Evolutionary conservation across 306 rosid species (phyloP), one percentile per base, ranked within the genome.

Genomic region (Dryas drummondii): DNA sequence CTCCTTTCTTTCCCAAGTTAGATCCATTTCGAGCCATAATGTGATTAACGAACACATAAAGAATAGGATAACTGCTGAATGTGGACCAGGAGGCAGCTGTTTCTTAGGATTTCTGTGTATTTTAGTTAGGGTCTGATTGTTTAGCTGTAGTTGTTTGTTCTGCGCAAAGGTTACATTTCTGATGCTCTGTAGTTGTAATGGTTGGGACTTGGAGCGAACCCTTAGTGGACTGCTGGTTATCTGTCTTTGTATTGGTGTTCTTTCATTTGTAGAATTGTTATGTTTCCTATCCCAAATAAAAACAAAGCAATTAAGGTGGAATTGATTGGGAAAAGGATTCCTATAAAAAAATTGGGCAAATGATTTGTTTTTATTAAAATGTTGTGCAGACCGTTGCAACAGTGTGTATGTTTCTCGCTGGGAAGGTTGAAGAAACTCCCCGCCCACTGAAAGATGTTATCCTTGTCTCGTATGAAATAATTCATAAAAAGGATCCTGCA

Each of bases 351-450:
- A 61, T 32, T 6, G 13, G 19, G 46, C 2, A 16, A 27, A 47
- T 68, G 22, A 70, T 78, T 46, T 49, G 45, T 13, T 71, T 74
- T 61, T 6, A 61, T 69, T 68, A 7, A 65, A 73, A 59, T 78
- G 83, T 79, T 84, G 60, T 79, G 86, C 91, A 96, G 99, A 96
- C 91, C 72, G 88, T 96, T 69, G 98, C 99, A 78, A 96, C 99
- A 37, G 93, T 87, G 62, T 96, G 99, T 82, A 96, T 96, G 99
- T 96, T 96, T 87, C 97, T 96, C 40, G 98, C 99, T 49, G 99
- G 99, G 81, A 96, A 92, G 86, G 99, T 96, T 80, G 99, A 96
- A 86, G 99, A 96, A 86, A 90, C 96, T 71, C 99, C 99, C 27
- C 96, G 99, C 62, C 99, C 98, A 7, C 81, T 96, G 72, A 92